These are phyloP conservation scores for Eucalyptus sp. DNA, from an alignment of 345 rosid genomes.

Conservation along the genomic window DNA sequence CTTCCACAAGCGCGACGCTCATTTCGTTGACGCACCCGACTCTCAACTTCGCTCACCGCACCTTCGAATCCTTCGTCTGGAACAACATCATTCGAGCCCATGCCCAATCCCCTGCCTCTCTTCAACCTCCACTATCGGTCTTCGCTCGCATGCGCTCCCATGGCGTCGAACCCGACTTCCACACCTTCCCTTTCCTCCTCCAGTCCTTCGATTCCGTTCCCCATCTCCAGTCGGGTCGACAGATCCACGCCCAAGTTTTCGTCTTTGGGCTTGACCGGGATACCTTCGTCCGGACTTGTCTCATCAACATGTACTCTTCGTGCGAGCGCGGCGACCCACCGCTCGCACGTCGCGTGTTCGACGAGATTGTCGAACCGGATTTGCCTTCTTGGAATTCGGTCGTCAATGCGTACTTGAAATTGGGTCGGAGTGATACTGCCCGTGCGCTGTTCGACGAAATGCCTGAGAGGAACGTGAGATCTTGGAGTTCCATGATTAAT, in stretches of 20 bases:
- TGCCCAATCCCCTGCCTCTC: constrained; percentile 1
- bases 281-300: constrained; percentile 19
- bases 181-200: constrained; percentile 40
- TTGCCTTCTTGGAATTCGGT: constrained; percentile 53
- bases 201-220: constrained; percentile 10
- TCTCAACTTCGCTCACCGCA: constrained; percentile 12
- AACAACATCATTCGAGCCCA: constrained; percentile 26
- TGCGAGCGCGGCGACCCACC: constrained; percentile 5
- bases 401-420: constrained; percentile 8
- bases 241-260: constrained; percentile 8
- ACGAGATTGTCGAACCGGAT: constrained; percentile 13
- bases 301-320: constrained; percentile 32
- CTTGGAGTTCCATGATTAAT: constrained; percentile 47
- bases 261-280: constrained; percentile 8
- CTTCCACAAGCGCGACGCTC: background rate
- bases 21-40: constrained; percentile 21
- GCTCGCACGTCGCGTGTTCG: constrained; percentile 25
- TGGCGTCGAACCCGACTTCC: constrained; percentile 29
- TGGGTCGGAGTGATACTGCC: constrained; percentile 20
- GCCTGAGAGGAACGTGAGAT: constrained; percentile 34
- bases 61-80: constrained; percentile 39
- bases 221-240: constrained; percentile 1
- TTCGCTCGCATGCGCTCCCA: constrained; percentile 41
- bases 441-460: constrained; percentile 35
- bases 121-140: constrained; percentile 13